Conservation (phyloP, 1,284 basidiomycete species). For the Marasmius tenuissimus region DNA sequence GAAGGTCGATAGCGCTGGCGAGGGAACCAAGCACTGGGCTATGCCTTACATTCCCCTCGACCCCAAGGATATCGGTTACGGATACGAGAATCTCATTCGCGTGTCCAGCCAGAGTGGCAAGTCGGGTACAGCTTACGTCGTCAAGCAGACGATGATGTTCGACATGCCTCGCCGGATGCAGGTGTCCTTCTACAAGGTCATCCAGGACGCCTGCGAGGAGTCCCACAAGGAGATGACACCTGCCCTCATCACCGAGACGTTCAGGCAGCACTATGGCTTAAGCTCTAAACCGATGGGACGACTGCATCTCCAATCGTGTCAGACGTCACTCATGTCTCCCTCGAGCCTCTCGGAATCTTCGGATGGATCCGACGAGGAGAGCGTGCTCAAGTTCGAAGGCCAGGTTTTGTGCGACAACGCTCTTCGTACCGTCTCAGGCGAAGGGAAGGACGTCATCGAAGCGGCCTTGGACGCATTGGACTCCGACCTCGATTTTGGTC, state of each 20-base stretch:
- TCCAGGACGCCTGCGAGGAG: conserved; percentile 88
- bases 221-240: conserved; percentile 64
- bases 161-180: conserved; percentile 90
- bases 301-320: conserved; percentile 27
- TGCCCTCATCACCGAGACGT: conserved; percentile 67
- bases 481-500: conserved; percentile 66
- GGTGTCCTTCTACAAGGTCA: conserved; percentile 81
- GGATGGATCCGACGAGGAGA: conserved; percentile 37
- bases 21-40: conserved; percentile 65
- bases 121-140: conserved; percentile 84
- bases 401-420: conserved; percentile 72
- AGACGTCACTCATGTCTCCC: conserved; percentile 27
- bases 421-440: conserved; percentile 68
- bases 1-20: conserved; percentile 46
- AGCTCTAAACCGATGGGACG: conserved; percentile 44
- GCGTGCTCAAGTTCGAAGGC: conserved; percentile 66
- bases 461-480: conserved; percentile 82
- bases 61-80: conserved; percentile 85
- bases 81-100: conserved; percentile 90
- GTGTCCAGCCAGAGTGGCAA: conserved; percentile 92
- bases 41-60: conserved; percentile 92
- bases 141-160: conserved; percentile 80
- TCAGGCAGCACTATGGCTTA: conserved; percentile 74
- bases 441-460: conserved; percentile 83
- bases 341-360: conserved; percentile 24